phyloP scores from a whole-genome alignment of 306 rosid genomes.

The Cucumis cinereus region DNA sequence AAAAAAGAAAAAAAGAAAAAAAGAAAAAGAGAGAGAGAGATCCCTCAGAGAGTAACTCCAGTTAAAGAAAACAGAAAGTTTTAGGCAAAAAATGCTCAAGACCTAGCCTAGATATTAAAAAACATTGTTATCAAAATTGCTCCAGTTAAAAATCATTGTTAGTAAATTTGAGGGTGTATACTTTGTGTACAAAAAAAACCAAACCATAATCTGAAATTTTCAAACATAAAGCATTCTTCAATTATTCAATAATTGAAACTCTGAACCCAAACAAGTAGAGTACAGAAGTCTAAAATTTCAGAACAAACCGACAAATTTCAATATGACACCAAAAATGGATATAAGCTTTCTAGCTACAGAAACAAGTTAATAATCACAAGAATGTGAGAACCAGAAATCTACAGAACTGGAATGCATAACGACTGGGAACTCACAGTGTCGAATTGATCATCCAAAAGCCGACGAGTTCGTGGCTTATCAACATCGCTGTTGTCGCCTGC shows the following conservation, averaged over 20 bases:
- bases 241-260: background rate
- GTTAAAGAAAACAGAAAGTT: background rate
- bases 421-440: conserved; percentile 47
- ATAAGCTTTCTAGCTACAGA: too few species aligned
- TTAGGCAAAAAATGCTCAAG: background rate
- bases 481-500: conserved; percentile 7
- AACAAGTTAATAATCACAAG: background rate
- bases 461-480: conserved; percentile 45
- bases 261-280: background rate
- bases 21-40: too few species aligned
- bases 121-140: background rate
- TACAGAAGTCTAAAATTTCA: too few species aligned
- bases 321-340: too few species aligned
- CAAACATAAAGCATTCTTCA: background rate
- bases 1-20: too few species aligned
- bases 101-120: background rate
- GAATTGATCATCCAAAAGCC: conserved; percentile 72
- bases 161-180: background rate
- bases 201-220: background rate
- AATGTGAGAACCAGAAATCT: background rate
- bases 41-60: background rate
- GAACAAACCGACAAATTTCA: background rate
- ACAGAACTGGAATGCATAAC: background rate
- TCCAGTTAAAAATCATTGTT: background rate
- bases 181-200: background rate